Evolutionary conservation across 148 eudicot genomes (phyloP), one percentile per base, ranked within the genome.

Genomic region (Pouteria glomerata): DNA sequence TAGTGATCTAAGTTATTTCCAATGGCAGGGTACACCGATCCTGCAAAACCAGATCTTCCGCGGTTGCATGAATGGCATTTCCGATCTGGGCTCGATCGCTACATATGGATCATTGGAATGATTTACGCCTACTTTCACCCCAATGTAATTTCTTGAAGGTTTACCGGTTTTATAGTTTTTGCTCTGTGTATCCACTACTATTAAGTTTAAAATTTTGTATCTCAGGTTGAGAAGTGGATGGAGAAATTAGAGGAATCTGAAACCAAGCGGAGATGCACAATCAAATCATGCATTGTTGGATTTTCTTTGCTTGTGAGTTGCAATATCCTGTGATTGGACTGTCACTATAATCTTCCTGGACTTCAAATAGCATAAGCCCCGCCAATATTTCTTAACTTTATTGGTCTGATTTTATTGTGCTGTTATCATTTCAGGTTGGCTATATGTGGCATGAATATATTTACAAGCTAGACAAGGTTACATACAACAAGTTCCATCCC

Each of bases 61-160:
- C 89, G 86, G 58, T 71, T 89, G 63, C 93, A 91, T 62, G 98
- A 94, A 64, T 94, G 98, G 98, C 98, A 94, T 75, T 94, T 94
- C 75, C 86, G 98, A 85, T 94, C 98, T 65, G 98, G 98, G 72
- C 91, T 94, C 80, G 98, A 94, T 84, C 97, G 98, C 33, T 91
- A 94, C 76, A 85, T 94, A 69, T 94, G 98, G 98, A 91, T 94
- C 68, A 82, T 91, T 63, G 98, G 98, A 63, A 94, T 94, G 98
- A 86, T 94, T 76, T 91, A 89, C 63, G 98, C 98, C 62, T 91
- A 91, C 66, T 88, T 86, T 82, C 96, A 91, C 74, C 98, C 97
- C 24, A 91, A 74, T 81, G 97, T 94, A 85, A 86, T 60, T 37
- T 75, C 59, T 78, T 63, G 47, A 51, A 30, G 58, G 70, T 52